A percentile compares a stretch with the other conserved stretches of the same genome.
These are phyloP conservation scores for Tuber umbilicatum DNA, from an alignment of 495 filamentous ascomycete species.

Conservation along the genomic window DNA sequence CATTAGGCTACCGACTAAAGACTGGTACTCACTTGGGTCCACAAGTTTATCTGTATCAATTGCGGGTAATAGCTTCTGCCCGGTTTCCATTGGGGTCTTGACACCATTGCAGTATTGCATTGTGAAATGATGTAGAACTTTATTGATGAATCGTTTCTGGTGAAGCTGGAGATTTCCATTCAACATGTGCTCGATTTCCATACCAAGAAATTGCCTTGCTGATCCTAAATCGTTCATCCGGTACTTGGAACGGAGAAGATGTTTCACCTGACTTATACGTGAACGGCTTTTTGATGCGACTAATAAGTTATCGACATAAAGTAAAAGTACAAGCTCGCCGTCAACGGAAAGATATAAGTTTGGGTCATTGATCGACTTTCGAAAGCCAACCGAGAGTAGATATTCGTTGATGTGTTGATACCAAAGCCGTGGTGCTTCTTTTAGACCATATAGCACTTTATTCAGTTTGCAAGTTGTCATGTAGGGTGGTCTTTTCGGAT, in stretches of 20 bases:
- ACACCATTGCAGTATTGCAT: conserved; percentile 1
- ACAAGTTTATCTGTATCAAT: neutral
- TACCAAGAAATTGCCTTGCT: conserved; percentile 1
- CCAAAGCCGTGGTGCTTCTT: conserved; percentile 2
- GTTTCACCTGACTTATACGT: neutral
- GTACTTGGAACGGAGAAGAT: conserved; percentile 4
- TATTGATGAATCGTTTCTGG: neutral
- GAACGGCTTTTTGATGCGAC: neutral
- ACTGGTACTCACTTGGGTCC: conserved; percentile 22
- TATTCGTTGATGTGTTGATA: conserved; percentile 12
- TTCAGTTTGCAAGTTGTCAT: neutral
- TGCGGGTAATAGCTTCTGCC: neutral
- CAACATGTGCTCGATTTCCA: conserved; percentile 3
- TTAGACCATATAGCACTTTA: conserved; percentile 19
- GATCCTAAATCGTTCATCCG: conserved; percentile 14
- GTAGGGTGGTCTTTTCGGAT: no score
- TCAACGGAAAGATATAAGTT: conserved; percentile 6
- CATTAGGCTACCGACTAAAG: conserved; percentile 35
- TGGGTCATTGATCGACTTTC: neutral
- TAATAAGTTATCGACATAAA: conserved; percentile 23
- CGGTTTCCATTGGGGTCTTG: neutral
- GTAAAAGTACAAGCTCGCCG: neutral
- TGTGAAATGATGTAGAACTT: neutral
- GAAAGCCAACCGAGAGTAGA: conserved; percentile 12
- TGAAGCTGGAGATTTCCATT: neutral